These are phyloP conservation scores for Globisporangium alternatum DNA, from an alignment of 352 stramenopile genomes.

Conservation along the genomic window DNA sequence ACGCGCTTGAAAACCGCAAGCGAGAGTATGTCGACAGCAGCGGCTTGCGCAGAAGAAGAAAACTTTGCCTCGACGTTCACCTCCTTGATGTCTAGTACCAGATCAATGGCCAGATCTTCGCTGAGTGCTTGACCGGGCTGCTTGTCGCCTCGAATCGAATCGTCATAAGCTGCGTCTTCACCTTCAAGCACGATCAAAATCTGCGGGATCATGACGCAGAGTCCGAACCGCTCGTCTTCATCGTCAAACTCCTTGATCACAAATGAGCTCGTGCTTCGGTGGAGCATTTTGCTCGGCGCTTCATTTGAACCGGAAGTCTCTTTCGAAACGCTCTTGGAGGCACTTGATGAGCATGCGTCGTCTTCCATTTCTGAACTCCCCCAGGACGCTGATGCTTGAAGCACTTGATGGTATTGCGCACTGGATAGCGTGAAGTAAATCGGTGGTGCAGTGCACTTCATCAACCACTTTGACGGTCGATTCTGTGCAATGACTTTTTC, in stretches of 20 bases:
- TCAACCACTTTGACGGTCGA: constrained; percentile 48
- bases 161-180: constrained; percentile 17
- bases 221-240: constrained; percentile 56
- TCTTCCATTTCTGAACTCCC: constrained; percentile 21
- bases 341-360: not conserved
- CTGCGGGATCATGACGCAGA: constrained; percentile 66
- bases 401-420: constrained; percentile 62
- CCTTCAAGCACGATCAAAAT: constrained; percentile 64
- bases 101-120: constrained; percentile 35
- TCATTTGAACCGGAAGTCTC: not conserved
- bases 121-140: constrained; percentile 3
- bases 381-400: constrained; percentile 63
- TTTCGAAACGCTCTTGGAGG: too few species aligned
- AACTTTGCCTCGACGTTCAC: constrained; percentile 67
- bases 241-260: constrained; percentile 38
- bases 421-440: constrained; percentile 73
- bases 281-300: not conserved
- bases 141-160: not conserved
- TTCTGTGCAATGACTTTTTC: constrained; percentile 43
- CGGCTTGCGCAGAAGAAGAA: constrained; percentile 49
- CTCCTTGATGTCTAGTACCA: constrained; percentile 57
- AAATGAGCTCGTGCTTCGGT: constrained; percentile 19
- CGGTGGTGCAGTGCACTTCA: constrained; percentile 63
- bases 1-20: constrained; percentile 46
- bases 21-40: constrained; percentile 38